Evolutionary conservation across 257 asterid genomes (phyloP), one percentile per base, ranked within the genome.

Genomic region (Eustoma russellianum): DNA sequence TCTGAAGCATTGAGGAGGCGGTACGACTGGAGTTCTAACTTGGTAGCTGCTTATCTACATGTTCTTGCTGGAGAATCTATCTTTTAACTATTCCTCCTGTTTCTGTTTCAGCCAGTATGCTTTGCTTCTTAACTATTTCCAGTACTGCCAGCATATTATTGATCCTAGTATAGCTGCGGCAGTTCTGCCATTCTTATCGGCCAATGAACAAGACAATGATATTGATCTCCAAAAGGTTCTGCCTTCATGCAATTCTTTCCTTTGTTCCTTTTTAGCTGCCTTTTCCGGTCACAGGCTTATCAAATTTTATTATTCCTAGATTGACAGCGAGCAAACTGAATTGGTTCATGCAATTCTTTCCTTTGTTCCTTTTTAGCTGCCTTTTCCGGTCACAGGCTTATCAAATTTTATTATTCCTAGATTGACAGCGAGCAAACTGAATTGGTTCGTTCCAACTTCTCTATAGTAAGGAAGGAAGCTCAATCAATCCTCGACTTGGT

Each of bases 1-100:
- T 92, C 98, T 33, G 98, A 85, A 81, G 83, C 93, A 68, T 70
- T 92, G 73, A 69, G 98, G 76, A 79, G 97, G 62, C 95, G 97
- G 98, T 88, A 80, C 52, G 35, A 55, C 59, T 63, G 48, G 49
- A 53, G 50, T 40, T 18, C 46, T 62, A 17, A 41, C 33, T 41
- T 9, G 64, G 46, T 41, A 19, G 18, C 33, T 14, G 62, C 40
- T 53, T 52, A 46, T 43, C 61, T 48, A 68, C 41, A 13, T 40
- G 51, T 55, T 44, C 19, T 57, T 33, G 9, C 38, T 69, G 64
- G 41, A 24, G 64, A 44, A 48, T 44, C 34, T 24, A 49, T 48
- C 52, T 70, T 38, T 67, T 72, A 48, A 71, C 53, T 18, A 46
- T 53, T 62, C 33, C 30, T 69, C 41, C 70, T 66, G 18, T 75